Base-by-base conservation (phyloP, 176 grass and related monocot genomes). In the Alloteropsis semialata region DNA sequence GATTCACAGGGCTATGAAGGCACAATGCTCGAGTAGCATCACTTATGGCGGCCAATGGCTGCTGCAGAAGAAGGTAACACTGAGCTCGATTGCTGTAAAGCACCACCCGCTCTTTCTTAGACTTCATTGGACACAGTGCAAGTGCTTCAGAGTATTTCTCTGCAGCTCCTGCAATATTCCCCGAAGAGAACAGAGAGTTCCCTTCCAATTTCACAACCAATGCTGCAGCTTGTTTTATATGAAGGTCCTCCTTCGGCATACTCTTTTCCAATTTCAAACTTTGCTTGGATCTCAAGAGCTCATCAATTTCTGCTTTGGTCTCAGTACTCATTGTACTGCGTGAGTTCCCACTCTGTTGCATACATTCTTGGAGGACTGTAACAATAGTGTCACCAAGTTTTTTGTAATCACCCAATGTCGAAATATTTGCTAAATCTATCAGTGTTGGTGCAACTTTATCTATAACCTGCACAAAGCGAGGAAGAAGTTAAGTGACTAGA, bases 151-250 rank as follows among this genome's bases (percentile, higher is more conserved):
- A 94, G 80, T 99, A 99, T 64, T 99, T 99, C 33, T 72, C 90
- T 51, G 91, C 91, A 63, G 96, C 96, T 77, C 96, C 93, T 79
- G 81, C 83, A 74, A 99, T 99, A 79, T 94, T 95, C 43, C 96
- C 93, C 42, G 93, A 96, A 71, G 96, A 99, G 71, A 99, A 99
- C 74, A 99, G 61, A 34, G 96, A 99, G 78, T 99, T 99, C 15
- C 96, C 96, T 96, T 99, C 96, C 42, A 99, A 90, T 76, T 99
- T 99, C 37, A 99, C 91, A 82, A 99, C 96, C 88, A 99, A 84
- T 50, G 96, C 91, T 49, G 96, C 96, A 57, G 96, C 96, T 84
- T 99, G 96, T 84, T 99, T 99, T 72, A 99, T 99, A 76, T 91
- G 93, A 48, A 99, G 89, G 81, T 99, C 97, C 81, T 96, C 97